These are phyloP conservation scores for Peniophora sp. DNA, from an alignment of 1,284 basidiomycete species.

Conservation along the genomic window DNA sequence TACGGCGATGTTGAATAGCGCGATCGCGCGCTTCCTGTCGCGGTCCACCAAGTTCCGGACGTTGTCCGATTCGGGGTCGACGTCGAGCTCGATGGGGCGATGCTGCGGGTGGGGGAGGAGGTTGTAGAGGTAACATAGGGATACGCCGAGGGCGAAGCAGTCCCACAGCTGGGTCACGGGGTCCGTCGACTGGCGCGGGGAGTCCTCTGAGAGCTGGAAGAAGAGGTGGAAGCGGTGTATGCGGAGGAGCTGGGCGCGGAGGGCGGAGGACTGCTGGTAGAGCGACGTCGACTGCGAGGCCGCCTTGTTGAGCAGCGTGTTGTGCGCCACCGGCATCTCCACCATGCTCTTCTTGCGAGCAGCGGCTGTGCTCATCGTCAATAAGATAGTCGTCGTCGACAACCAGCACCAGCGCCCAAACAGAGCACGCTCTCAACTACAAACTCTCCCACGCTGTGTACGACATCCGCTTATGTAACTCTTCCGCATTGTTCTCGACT, in stretches of 20 bases:
- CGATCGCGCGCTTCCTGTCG: constrained; percentile 74
- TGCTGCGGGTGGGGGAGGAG: constrained; percentile 60
- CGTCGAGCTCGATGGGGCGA: constrained; percentile 62
- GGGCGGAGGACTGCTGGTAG: constrained; percentile 80
- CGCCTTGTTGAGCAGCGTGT: constrained; percentile 80
- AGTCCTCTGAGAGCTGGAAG: constrained; percentile 51
- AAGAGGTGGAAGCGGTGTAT: constrained; percentile 65
- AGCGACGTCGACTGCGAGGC: constrained; percentile 76
- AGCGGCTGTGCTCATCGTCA: constrained; percentile 57
- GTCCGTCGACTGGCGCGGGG: constrained; percentile 67
- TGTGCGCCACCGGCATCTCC: constrained; percentile 66
- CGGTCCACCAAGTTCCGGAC: constrained; percentile 52
- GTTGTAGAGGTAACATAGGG: constrained; percentile 95
- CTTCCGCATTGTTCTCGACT: background rate
- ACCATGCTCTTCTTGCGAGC: constrained; percentile 79
- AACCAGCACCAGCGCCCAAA: too few relatives aligned
- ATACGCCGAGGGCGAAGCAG: constrained; percentile 86
- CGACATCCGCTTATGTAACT: background rate
- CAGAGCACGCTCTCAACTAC: background rate
- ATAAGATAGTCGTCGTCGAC: background rate
- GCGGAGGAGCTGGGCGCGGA: constrained; percentile 67
- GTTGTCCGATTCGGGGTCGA: constrained; percentile 56
- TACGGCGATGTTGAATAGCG: constrained; percentile 72
- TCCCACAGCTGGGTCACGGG: constrained; percentile 93
- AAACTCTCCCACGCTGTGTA: background rate